Percentiles rank a stretch among this genome's conserved stretches.
Evolutionary conservation across 129 eudicot species (phyloP).

Genomic region (Calendula officinalis): DNA sequence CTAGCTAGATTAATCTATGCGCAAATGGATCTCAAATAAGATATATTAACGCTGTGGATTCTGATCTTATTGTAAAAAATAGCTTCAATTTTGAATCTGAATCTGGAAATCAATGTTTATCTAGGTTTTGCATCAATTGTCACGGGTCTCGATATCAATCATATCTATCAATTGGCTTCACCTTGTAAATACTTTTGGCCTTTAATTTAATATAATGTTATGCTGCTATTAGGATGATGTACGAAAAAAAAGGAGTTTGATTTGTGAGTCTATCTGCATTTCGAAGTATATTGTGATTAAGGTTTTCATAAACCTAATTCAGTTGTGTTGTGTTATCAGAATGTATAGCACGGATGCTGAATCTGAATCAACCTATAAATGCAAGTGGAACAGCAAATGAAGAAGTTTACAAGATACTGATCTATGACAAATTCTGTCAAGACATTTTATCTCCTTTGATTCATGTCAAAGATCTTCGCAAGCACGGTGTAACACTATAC

Average conservation of each 20-base stretch:
- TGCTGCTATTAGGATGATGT: too few relatives aligned
- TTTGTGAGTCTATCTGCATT: slow-evolving; percentile 5
- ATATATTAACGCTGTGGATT: not conserved
- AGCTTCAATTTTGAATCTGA: slow-evolving; percentile 11
- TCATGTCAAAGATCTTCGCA: slow-evolving; percentile 93
- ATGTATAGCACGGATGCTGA: slow-evolving; percentile 84
- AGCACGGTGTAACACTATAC: slow-evolving; percentile 90
- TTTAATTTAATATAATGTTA: too few relatives aligned
- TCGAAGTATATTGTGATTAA: slow-evolving; percentile 2
- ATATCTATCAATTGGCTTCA: too few relatives aligned
- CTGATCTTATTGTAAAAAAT: not conserved
- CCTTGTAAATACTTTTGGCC: too few relatives aligned
- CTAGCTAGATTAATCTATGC: slow-evolving; percentile 4
- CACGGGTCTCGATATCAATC: not conserved
- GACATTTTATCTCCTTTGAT: slow-evolving; percentile 84
- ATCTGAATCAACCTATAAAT: slow-evolving; percentile 85
- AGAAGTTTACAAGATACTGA: slow-evolving; percentile 91
- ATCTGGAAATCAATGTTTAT: slow-evolving; percentile 11
- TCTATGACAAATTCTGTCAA: slow-evolving; percentile 81
- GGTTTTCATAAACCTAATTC: not conserved
- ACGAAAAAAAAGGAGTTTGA: not conserved
- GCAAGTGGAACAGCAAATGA: slow-evolving; percentile 66
- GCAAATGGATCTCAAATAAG: slow-evolving; percentile 9
- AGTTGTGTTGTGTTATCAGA: slow-evolving; percentile 43
- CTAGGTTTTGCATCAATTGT: slow-evolving; percentile 20